A percentile compares a stretch with the other conserved stretches of the same genome.
Evolutionary conservation across 495 filamentous ascomycete genomes (phyloP).

Genomic region (Tuber aestivum): DNA sequence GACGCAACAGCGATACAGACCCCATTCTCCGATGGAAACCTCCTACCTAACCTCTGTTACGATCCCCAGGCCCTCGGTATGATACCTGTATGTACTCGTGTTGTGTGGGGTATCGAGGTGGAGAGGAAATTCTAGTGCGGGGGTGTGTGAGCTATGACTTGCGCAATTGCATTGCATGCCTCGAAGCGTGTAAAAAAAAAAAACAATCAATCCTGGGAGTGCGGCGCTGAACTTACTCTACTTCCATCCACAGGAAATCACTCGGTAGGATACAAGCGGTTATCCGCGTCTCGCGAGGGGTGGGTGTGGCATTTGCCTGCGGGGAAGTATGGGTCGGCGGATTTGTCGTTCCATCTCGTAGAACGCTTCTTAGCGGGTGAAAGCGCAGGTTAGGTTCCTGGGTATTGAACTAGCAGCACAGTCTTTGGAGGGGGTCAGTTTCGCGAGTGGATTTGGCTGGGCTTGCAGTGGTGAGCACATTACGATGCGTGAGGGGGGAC

Average conservation of each 20-base stretch:
- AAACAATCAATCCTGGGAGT: not conserved
- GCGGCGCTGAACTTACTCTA: not conserved
- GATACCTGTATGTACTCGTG: not conserved
- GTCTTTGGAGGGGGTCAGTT: too few relatives aligned
- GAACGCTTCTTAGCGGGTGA: not conserved
- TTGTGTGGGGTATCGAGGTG: not conserved
- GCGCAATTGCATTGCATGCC: not conserved
- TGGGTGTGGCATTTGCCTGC: not conserved
- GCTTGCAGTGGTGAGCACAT: not conserved
- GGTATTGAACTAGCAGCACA: not conserved
- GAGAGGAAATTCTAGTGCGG: not conserved
- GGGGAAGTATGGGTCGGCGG: not conserved
- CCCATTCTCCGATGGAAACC: not conserved
- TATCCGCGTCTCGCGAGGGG: not conserved
- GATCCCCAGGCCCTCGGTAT: not conserved
- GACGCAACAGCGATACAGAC: not conserved
- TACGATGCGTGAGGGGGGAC: too few relatives aligned
- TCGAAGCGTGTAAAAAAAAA: not conserved
- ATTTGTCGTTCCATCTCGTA: not conserved
- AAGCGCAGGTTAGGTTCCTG: not conserved
- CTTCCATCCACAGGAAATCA: not conserved
- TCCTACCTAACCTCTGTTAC: not conserved
- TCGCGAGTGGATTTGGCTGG: not conserved
- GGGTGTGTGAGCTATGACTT: not conserved
- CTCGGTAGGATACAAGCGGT: conserved; percentile 1